These are phyloP conservation scores for Wickerhamiella azyma DNA, from an alignment of 805 yeast genomes.

Conservation along the genomic window DNA sequence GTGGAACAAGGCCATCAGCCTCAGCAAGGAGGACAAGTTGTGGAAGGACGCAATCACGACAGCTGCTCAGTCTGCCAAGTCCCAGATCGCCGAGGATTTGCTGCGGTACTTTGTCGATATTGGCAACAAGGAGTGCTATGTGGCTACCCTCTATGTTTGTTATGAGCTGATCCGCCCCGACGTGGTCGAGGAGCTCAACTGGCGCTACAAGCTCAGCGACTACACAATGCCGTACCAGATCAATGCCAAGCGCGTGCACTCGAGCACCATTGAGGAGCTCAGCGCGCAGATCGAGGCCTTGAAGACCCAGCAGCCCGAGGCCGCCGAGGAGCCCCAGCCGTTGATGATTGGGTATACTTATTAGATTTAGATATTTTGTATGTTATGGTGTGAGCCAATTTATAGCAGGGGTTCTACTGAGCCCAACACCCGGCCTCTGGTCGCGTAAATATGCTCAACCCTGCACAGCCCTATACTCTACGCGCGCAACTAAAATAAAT, in stretches of 20 bases:
- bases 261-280: slow-evolving; percentile 47
- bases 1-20: slow-evolving; percentile 76
- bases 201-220: slow-evolving; percentile 77
- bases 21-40: slow-evolving; percentile 79
- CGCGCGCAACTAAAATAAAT: too few relatives aligned
- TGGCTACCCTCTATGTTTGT: slow-evolving; percentile 76
- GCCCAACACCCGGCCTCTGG: too few relatives aligned
- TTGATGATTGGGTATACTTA: slow-evolving; percentile 41
- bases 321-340: slow-evolving; percentile 44
- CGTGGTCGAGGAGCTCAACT: slow-evolving; percentile 73
- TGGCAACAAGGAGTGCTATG: slow-evolving; percentile 89
- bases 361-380: slow-evolving; percentile 5
- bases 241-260: slow-evolving; percentile 69
- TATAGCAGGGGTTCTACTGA: too few relatives aligned
- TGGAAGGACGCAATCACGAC: slow-evolving; percentile 93
- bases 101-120: slow-evolving; percentile 88
- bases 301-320: slow-evolving; percentile 37
- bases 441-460: too few relatives aligned
- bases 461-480: too few relatives aligned
- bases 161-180: slow-evolving; percentile 71
- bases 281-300: slow-evolving; percentile 59
- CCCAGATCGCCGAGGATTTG: slow-evolving; percentile 77
- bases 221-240: slow-evolving; percentile 87
- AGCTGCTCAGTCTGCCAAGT: slow-evolving; percentile 65
- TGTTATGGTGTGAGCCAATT: too few relatives aligned